A percentile compares a stretch with the other conserved stretches of the same genome.
phyloP scores from a whole-genome alignment of 768 basidiomycete genomes.

The Boletus rubroflammeus region DNA sequence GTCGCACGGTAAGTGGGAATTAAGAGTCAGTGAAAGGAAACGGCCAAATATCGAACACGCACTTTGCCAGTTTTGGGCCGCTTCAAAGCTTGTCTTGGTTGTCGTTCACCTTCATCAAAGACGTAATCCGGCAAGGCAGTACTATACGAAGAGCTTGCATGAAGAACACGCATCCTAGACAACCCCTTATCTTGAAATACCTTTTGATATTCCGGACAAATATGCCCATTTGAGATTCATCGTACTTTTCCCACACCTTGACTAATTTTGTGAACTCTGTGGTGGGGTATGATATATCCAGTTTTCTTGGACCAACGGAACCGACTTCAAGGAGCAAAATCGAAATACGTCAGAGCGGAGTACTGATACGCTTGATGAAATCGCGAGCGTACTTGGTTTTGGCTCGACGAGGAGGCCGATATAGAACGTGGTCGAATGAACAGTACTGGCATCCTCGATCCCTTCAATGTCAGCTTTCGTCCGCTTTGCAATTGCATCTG shows the following conservation, averaged over 20 bases:
- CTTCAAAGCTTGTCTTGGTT: constrained; percentile 65
- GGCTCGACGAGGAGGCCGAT: constrained; percentile 92
- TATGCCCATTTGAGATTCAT: constrained; percentile 90
- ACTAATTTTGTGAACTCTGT: constrained; percentile 92
- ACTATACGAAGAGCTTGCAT: constrained; percentile 38
- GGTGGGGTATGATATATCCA: constrained; percentile 97
- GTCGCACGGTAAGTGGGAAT: constrained; percentile 30
- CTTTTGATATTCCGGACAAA: constrained; percentile 90
- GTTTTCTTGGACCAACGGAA: constrained; percentile 68
- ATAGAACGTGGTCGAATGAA: constrained; percentile 96
- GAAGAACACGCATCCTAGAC: constrained; percentile 14
- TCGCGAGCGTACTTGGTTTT: constrained; percentile 67
- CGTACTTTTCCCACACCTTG: constrained; percentile 94
- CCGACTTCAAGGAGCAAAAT: constrained; percentile 51
- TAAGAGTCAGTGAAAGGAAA: constrained; percentile 10
- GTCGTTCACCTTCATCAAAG: constrained; percentile 78
- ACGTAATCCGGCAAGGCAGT: constrained; percentile 77
- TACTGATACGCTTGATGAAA: constrained; percentile 11
- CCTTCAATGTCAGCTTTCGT: constrained; percentile 76
- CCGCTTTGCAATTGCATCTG: constrained; percentile 65
- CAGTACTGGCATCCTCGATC: constrained; percentile 71
- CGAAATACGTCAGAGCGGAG: constrained; percentile 15
- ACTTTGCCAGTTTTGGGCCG: constrained; percentile 65
- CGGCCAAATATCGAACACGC: constrained; percentile 27
- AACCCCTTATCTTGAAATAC: constrained; percentile 39